Conservation (phyloP, 495 filamentous ascomycete genomes). For the Lasiosphaeria miniovina region DNA sequence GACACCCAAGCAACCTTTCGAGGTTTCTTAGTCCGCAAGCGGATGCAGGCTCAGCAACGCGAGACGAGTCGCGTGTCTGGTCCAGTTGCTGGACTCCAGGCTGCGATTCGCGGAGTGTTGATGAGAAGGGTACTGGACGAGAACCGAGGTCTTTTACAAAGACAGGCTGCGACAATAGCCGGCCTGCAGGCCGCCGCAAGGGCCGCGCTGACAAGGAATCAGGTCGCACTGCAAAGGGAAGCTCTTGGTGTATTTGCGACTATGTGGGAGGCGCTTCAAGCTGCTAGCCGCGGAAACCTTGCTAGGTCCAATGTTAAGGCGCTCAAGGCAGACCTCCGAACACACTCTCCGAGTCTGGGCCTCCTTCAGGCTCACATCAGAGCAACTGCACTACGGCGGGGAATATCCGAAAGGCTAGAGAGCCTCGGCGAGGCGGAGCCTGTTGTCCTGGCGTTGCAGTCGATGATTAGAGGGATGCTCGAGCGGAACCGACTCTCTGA, state of each 20-base stretch:
- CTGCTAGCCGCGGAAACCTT: slow-evolving; percentile 44
- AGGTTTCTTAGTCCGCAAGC: slow-evolving; percentile 53
- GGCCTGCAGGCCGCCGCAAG: slow-evolving; percentile 50
- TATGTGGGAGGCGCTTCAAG: slow-evolving; percentile 50
- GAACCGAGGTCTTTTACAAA: slow-evolving; percentile 38
- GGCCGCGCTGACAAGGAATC: slow-evolving; percentile 40
- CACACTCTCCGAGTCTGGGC: slow-evolving; percentile 32
- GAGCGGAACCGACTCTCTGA: slow-evolving; percentile 44
- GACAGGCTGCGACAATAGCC: slow-evolving; percentile 36
- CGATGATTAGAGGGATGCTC: slow-evolving; percentile 52
- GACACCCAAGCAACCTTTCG: slow-evolving; percentile 71
- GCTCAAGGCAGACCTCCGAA: slow-evolving; percentile 36
- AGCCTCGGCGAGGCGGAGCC: slow-evolving; percentile 39
- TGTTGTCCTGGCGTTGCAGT: slow-evolving; percentile 44
- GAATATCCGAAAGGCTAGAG: slow-evolving; percentile 43
- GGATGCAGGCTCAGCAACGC: slow-evolving; percentile 49
- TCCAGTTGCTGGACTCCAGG: slow-evolving; percentile 49
- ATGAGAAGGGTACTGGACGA: slow-evolving; percentile 39
- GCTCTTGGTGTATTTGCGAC: slow-evolving; percentile 39
- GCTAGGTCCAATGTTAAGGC: slow-evolving; percentile 40
- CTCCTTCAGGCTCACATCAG: slow-evolving; percentile 43
- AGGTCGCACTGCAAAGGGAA: slow-evolving; percentile 37
- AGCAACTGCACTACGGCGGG: slow-evolving; percentile 47
- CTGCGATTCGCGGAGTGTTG: slow-evolving; percentile 50
- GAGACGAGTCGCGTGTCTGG: slow-evolving; percentile 48